Evolutionary conservation across 176 grass and related monocot genomes (phyloP).

Genomic region (Oryza nivara): DNA sequence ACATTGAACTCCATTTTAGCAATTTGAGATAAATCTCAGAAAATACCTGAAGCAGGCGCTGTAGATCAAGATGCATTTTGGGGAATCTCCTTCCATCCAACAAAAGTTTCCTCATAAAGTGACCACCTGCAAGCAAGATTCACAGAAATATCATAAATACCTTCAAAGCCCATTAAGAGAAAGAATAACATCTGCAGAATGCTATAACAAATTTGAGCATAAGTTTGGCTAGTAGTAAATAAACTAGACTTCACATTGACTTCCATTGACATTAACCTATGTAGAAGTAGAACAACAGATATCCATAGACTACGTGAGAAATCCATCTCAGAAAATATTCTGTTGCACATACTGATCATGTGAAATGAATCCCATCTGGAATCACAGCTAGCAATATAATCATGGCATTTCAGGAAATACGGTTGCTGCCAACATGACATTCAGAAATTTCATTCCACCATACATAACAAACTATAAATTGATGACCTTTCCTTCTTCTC

Average conservation of each 20-base stretch:
- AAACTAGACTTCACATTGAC: not conserved
- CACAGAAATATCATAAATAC: constrained; percentile 11
- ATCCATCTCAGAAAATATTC: not conserved
- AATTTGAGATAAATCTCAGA: constrained; percentile 8
- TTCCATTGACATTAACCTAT: not conserved
- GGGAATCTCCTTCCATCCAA: constrained; percentile 90
- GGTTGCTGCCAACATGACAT: constrained; percentile 4
- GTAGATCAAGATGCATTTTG: constrained; percentile 92
- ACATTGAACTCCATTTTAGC: not conserved
- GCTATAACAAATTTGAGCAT: not conserved
- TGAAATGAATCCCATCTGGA: not conserved
- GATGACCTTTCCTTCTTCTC: not conserved
- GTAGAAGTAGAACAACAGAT: not conserved
- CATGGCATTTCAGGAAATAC: not conserved
- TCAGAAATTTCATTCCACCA: not conserved
- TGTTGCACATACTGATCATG: not conserved
- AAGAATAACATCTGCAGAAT: not conserved
- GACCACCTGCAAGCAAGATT: constrained; percentile 63
- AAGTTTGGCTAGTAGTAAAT: not conserved
- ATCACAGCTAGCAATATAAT: not conserved
- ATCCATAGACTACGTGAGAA: not conserved
- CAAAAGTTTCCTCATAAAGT: constrained; percentile 84
- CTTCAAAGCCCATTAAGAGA: not conserved
- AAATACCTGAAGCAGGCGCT: constrained; percentile 86
- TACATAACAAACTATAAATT: not conserved